A percentile compares a stretch with the other conserved stretches of the same genome.
phyloP scores from a whole-genome alignment of 73 alveolate genomes.

The Diophrys appendiculata region DNA sequence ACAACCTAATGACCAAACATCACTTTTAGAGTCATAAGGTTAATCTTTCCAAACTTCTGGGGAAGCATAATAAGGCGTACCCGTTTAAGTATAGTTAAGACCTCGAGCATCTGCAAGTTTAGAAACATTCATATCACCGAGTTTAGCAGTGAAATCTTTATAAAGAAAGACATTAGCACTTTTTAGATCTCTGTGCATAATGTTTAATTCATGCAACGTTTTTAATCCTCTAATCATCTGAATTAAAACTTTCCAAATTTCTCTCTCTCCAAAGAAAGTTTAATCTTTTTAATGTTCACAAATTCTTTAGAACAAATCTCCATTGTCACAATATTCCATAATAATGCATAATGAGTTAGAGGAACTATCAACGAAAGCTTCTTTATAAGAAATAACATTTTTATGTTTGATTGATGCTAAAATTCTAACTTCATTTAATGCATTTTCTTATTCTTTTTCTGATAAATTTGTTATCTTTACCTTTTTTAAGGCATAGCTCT shows the following conservation, averaged over 20 bases:
- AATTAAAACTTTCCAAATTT: conserved; percentile 83
- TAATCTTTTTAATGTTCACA: conserved; percentile 54
- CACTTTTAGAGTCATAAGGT: conserved; percentile 95
- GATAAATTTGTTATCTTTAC: conserved; percentile 50
- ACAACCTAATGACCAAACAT: conserved; percentile 97
- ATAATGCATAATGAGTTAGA: conserved; percentile 50
- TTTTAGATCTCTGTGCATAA: conserved; percentile 86
- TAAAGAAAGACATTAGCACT: conserved; percentile 87
- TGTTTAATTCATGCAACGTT: conserved; percentile 73
- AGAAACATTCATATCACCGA: conserved; percentile 94
- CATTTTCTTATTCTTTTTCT: conserved; percentile 64
- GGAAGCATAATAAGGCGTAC: conserved; percentile 96
- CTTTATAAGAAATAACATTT: conserved; percentile 72
- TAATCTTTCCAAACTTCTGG: conserved; percentile 98
- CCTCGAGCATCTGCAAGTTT: conserved; percentile 82
- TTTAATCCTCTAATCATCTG: conserved; percentile 73
- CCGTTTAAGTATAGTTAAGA: conserved; percentile 90
- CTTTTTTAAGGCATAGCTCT: conserved; percentile 56
- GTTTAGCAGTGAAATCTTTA: conserved; percentile 83
- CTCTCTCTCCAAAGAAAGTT: conserved; percentile 73
- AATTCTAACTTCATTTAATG: conserved; percentile 66
- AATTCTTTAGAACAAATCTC: conserved; percentile 60
- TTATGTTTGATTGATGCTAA: conserved; percentile 78
- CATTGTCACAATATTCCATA: conserved; percentile 66
- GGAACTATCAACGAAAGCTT: conserved; percentile 65